phyloP scores from a whole-genome alignment of 495 filamentous ascomycete genomes.

The Acidomyces sp. region DNA sequence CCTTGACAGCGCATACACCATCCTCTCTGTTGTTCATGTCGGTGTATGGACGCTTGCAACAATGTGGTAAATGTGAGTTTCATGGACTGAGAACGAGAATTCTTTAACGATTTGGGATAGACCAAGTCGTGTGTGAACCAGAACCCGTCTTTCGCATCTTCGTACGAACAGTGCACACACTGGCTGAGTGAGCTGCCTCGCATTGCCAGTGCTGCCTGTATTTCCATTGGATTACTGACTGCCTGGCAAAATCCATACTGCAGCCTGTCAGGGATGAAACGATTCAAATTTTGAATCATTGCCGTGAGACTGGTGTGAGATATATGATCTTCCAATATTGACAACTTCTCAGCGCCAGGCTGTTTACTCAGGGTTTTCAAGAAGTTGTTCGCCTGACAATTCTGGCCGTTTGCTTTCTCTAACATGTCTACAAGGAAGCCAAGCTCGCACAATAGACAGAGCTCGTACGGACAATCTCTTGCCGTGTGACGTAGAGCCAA shows the following conservation, averaged over 20 bases:
- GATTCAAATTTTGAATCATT: constrained; percentile 64
- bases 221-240: constrained; percentile 39
- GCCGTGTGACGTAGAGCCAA: constrained; percentile 82
- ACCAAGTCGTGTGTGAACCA: constrained; percentile 70
- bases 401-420: constrained; percentile 81
- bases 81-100: constrained; percentile 28
- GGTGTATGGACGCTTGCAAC: constrained; percentile 73
- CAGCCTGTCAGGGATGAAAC: constrained; percentile 64
- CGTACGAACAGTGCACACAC: constrained; percentile 71
- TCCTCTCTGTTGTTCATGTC: constrained; percentile 65
- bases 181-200: constrained; percentile 47
- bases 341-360: constrained; percentile 55
- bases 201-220: constrained; percentile 49
- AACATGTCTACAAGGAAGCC: constrained; percentile 97
- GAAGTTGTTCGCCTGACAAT: constrained; percentile 95
- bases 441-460: constrained; percentile 84
- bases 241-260: constrained; percentile 54
- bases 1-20: constrained; percentile 83
- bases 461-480: constrained; percentile 62
- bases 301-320: constrained; percentile 51
- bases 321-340: constrained; percentile 71
- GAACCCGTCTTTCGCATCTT: constrained; percentile 53
- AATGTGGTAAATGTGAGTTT: constrained; percentile 63
- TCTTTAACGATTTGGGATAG: constrained; percentile 45
- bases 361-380: constrained; percentile 73